A percentile compares a stretch with the other conserved stretches of the same genome.
Conservation (phyloP, 2,329 filamentous ascomycete species). For the Fusarium citri region DNA sequence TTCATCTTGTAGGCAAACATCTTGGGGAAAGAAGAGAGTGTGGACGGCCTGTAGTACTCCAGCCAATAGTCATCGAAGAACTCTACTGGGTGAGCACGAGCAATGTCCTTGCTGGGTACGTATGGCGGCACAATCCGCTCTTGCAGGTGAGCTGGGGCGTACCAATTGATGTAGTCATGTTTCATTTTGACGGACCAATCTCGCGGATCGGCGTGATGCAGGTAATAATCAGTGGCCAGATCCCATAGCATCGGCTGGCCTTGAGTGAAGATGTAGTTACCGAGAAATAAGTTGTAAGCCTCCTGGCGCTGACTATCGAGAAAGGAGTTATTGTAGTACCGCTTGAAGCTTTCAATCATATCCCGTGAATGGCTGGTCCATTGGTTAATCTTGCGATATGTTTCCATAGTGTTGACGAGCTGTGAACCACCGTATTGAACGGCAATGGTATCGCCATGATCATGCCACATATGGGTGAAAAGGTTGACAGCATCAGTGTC, state of each 20-base stretch:
- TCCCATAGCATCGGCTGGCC: constrained; percentile 98
- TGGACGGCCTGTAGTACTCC: constrained; percentile 92
- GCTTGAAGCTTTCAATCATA: constrained; percentile 99
- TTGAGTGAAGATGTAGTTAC: constrained; percentile 90
- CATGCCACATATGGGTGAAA: constrained; percentile 98
- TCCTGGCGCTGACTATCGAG: constrained; percentile 97
- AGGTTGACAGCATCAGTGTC: constrained; percentile 96
- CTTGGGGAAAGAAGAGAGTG: constrained; percentile 89
- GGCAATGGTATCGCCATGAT: constrained; percentile 97
- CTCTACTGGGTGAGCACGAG: constrained; percentile 60
- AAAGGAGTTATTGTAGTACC: constrained; percentile 99
- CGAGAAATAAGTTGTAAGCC: constrained; percentile 96
- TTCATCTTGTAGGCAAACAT: constrained; percentile 95
- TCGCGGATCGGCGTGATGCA: constrained; percentile 89
- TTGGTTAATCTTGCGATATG: constrained; percentile 98
- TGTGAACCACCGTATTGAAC: constrained; percentile 98
- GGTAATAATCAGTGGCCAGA: constrained; percentile 91
- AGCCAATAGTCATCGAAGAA: constrained; percentile 96
- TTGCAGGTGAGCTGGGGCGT: constrained; percentile 77
- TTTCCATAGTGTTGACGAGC: constrained; percentile 98
- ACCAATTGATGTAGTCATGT: constrained; percentile 91
- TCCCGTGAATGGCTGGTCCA: constrained; percentile 98
- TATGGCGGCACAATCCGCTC: constrained; percentile 66
- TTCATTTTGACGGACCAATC: constrained; percentile 71
- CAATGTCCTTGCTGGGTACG: constrained; percentile 53